A percentile compares a stretch with the other conserved stretches of the same genome.
These are phyloP conservation scores for Brachypodium distachyon DNA, from an alignment of 202 grass and related monocot species.

Conservation along the genomic window DNA sequence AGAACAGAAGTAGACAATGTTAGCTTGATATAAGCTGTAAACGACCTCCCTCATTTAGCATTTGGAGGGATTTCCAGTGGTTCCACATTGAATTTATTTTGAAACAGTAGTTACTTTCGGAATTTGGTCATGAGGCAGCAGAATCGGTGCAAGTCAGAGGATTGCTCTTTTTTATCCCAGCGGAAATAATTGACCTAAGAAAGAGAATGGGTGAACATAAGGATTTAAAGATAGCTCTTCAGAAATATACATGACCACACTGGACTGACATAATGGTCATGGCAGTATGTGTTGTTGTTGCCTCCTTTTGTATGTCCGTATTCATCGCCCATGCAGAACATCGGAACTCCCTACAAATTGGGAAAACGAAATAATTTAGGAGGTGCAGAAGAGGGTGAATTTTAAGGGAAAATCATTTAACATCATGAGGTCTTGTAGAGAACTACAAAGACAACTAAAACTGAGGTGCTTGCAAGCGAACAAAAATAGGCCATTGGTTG, in stretches of 20 bases:
- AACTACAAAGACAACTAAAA: not conserved
- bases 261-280: conserved; percentile 67
- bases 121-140: conserved; percentile 72
- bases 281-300: conserved; percentile 98
- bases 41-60: not conserved
- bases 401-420: not conserved
- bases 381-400: not conserved
- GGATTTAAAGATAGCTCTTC: not conserved
- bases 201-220: not conserved
- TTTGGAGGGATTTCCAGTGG: not conserved
- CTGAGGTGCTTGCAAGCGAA: not conserved
- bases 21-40: not conserved
- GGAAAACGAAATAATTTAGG: not conserved
- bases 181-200: conserved; percentile 79
- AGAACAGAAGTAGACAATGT: not conserved
- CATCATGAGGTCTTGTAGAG: not conserved
- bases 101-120: conserved; percentile 45
- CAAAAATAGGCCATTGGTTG: not conserved
- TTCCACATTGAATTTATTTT: not conserved
- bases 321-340: conserved; percentile 97
- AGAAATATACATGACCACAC: not conserved
- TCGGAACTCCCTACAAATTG: conserved; percentile 76
- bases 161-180: conserved; percentile 78
- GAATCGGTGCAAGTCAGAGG: conserved; percentile 63
- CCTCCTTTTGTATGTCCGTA: conserved; percentile 98